Percentiles rank a stretch among this genome's conserved stretches.
phyloP scores from a whole-genome alignment of 441 rosid species.

The Erodium trifolium region DNA sequence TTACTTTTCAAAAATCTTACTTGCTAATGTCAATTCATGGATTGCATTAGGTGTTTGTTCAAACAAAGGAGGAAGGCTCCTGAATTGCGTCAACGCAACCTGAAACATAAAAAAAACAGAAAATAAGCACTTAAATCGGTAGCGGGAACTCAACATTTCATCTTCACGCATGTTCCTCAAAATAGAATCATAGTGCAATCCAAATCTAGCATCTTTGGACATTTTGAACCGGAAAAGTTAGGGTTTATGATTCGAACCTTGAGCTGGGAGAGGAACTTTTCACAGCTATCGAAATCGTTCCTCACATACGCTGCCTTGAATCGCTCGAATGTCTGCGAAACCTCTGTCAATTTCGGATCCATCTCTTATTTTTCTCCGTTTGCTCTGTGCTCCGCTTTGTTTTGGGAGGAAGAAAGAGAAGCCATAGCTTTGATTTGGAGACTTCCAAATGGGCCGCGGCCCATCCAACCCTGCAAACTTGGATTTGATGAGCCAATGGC shows the following conservation, averaged over 20 bases:
- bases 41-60: conserved; percentile 57
- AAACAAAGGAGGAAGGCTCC: conserved; percentile 82
- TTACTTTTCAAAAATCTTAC: conserved; percentile 29
- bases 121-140: background rate
- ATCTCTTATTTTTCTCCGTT: conserved; percentile 20
- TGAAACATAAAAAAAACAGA: conserved; percentile 19
- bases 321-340: conserved; percentile 69
- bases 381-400: conserved; percentile 11
- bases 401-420: conserved; percentile 6
- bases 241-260: conserved; percentile 47
- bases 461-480: no score
- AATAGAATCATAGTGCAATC: background rate
- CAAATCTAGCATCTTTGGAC: background rate
- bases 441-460: no score
- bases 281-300: conserved; percentile 47
- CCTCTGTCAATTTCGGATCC: conserved; percentile 82
- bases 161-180: background rate
- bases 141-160: background rate
- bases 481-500: no score
- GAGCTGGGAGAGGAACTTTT: conserved; percentile 56
- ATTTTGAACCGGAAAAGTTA: conserved; percentile 10
- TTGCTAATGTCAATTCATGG: conserved; percentile 64
- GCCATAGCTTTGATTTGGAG: background rate
- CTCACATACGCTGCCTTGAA: conserved; percentile 71
- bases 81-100: conserved; percentile 76